A percentile compares a stretch with the other conserved stretches of the same genome.
Evolutionary conservation across 345 rosid species (phyloP).

Genomic region (Tarenaya hassleriana): DNA sequence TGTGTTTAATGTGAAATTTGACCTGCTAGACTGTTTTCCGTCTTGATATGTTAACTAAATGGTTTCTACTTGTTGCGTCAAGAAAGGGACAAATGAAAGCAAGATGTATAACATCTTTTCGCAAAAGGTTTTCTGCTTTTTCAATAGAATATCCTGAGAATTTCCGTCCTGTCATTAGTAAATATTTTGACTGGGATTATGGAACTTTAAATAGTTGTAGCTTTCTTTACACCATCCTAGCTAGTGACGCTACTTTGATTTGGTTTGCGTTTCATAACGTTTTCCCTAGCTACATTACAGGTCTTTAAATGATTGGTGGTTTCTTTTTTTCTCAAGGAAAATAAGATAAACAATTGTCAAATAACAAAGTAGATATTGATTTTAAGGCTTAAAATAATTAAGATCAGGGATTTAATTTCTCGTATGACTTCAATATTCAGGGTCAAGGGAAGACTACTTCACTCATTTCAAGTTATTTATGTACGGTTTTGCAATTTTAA

Average conservation of each 20-base stretch:
- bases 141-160: constrained; percentile 3
- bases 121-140: background rate
- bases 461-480: constrained; percentile 12
- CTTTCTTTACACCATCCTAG: background rate
- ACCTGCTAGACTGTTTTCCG: constrained; percentile 2
- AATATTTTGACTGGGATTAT: constrained; percentile 9
- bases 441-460: constrained; percentile 4
- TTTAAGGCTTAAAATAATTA: constrained; percentile 12
- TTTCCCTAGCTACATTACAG: constrained; percentile 12
- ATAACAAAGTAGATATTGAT: constrained; percentile 11
- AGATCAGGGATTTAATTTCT: background rate
- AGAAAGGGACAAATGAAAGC: constrained; percentile 5
- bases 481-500: constrained; percentile 10
- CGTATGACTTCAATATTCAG: background rate
- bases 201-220: constrained; percentile 10
- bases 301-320: constrained; percentile 11
- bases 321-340: constrained; percentile 8
- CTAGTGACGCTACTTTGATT: constrained; percentile 5
- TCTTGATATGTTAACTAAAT: constrained; percentile 1
- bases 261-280: constrained; percentile 18
- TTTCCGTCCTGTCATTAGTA: background rate
- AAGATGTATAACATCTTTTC: constrained; percentile 12
- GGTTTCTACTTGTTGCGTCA: constrained; percentile 10
- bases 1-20: constrained; percentile 12
- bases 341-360: constrained; percentile 10